Evolutionary conservation across 2,329 filamentous ascomycete species (phyloP).

Genomic region (Diaporthe citri): DNA sequence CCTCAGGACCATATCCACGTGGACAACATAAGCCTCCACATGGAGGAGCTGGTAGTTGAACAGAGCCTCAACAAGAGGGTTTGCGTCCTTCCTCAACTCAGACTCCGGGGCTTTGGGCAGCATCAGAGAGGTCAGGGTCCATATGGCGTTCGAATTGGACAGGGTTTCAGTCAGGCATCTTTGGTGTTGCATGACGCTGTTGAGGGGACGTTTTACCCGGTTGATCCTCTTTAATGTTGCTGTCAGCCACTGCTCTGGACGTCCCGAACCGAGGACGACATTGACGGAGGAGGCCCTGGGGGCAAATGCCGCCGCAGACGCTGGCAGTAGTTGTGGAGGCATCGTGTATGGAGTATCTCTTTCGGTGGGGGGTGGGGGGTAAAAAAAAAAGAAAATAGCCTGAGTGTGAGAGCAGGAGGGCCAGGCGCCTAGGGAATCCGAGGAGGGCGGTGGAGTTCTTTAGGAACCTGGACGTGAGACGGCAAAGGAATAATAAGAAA

Average conservation of each 20-base stretch:
- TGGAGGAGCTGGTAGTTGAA: slow-evolving; percentile 95
- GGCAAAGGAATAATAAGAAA: slow-evolving; percentile 55
- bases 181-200: slow-evolving; percentile 95
- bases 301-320: slow-evolving; percentile 95
- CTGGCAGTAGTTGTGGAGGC: slow-evolving; percentile 93
- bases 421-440: slow-evolving; percentile 33
- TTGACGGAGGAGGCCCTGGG: slow-evolving; percentile 91
- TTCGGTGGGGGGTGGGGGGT: slow-evolving; percentile 25
- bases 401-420: slow-evolving; percentile 37
- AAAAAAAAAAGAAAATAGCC: slow-evolving; percentile 35
- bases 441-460: slow-evolving; percentile 53
- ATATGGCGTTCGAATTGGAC: slow-evolving; percentile 90
- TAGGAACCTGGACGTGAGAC: slow-evolving; percentile 48
- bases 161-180: slow-evolving; percentile 95
- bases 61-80: slow-evolving; percentile 86
- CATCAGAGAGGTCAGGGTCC: slow-evolving; percentile 94
- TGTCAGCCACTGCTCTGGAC: slow-evolving; percentile 96
- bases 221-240: slow-evolving; percentile 97
- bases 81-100: slow-evolving; percentile 84
- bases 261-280: slow-evolving; percentile 85
- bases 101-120: slow-evolving; percentile 88
- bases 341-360: slow-evolving; percentile 60
- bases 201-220: slow-evolving; percentile 94
- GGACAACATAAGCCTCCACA: slow-evolving; percentile 96
- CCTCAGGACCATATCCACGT: slow-evolving; percentile 98